Percentiles rank a stretch among this genome's conserved stretches.
phyloP scores from a whole-genome alignment of 2,329 filamentous ascomycete genomes.

The Podosphaera xanthii region DNA sequence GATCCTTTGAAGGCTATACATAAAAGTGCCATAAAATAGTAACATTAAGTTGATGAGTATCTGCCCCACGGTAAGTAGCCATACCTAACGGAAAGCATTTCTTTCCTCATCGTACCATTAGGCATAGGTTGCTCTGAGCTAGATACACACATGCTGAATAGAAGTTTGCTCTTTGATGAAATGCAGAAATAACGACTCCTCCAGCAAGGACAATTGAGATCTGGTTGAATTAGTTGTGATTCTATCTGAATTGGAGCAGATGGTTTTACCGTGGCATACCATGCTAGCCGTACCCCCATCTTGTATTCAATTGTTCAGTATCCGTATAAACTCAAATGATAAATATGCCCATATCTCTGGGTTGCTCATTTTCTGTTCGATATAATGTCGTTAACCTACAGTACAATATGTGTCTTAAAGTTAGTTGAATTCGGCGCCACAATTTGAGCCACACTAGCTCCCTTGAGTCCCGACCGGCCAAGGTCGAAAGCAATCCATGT shows the following conservation, averaged over 20 bases:
- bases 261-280: slow-evolving; percentile 1
- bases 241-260: not conserved
- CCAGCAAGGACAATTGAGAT: slow-evolving; percentile 66
- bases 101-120: slow-evolving; percentile 40
- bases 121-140: slow-evolving; percentile 82
- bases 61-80: slow-evolving; percentile 21
- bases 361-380: too few relatives aligned
- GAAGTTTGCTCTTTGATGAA: slow-evolving; percentile 90
- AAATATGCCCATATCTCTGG: too few relatives aligned
- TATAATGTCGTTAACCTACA: too few relatives aligned
- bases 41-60: slow-evolving; percentile 82
- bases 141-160: slow-evolving; percentile 96
- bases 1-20: slow-evolving; percentile 72
- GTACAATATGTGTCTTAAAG: too few relatives aligned
- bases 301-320: not conserved
- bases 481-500: too few relatives aligned
- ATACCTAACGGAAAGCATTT: too few relatives aligned
- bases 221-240: slow-evolving; percentile 19
- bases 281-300: slow-evolving; percentile 2
- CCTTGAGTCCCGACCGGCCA: too few relatives aligned
- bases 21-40: slow-evolving; percentile 53
- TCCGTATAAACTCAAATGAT: not conserved
- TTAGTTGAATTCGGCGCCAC: too few relatives aligned
- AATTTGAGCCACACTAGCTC: too few relatives aligned
- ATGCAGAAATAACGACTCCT: slow-evolving; percentile 67